Evolutionary conservation across 805 yeast species (phyloP).

Genomic region (Metahyphopichia silvanorum): DNA sequence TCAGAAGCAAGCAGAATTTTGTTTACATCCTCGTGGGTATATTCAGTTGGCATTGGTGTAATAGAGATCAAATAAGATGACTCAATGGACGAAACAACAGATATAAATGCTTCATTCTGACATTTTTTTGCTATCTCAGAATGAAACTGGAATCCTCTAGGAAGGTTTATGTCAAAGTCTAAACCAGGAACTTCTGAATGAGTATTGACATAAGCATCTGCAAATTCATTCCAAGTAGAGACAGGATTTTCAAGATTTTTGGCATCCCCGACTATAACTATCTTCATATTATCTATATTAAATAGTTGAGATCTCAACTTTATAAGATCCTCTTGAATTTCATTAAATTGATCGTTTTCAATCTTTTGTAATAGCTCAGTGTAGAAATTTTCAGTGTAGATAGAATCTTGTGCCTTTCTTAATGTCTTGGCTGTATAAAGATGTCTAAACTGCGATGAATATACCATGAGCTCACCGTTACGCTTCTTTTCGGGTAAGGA

Average conservation of each 20-base stretch:
- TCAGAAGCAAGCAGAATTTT: constrained; percentile 72
- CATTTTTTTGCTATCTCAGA: constrained; percentile 57
- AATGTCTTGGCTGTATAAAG: constrained; percentile 59
- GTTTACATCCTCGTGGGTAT: constrained; percentile 53
- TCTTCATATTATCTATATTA: constrained; percentile 56
- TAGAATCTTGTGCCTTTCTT: constrained; percentile 60
- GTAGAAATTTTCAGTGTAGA: constrained; percentile 60
- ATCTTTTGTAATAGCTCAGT: constrained; percentile 43
- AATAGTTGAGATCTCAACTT: constrained; percentile 50
- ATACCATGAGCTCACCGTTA: constrained; percentile 60
- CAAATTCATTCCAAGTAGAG: constrained; percentile 51
- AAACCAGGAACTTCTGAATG: constrained; percentile 8
- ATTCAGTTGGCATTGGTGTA: constrained; percentile 55
- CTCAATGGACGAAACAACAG: constrained; percentile 81
- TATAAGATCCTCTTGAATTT: constrained; percentile 50
- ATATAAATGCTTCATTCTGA: constrained; percentile 53
- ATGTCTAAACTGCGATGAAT: constrained; percentile 55
- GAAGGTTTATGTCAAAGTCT: constrained; percentile 30
- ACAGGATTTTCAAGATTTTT: constrained; percentile 52
- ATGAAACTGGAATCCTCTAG: constrained; percentile 50
- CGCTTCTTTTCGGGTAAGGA: constrained; percentile 62
- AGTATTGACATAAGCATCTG: constrained; percentile 16
- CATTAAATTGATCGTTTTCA: constrained; percentile 49
- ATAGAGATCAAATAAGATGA: constrained; percentile 65
- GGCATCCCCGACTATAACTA: constrained; percentile 71